Conservation (phyloP, 495 filamentous ascomycete species). For the Penicillium flavigenum region DNA sequence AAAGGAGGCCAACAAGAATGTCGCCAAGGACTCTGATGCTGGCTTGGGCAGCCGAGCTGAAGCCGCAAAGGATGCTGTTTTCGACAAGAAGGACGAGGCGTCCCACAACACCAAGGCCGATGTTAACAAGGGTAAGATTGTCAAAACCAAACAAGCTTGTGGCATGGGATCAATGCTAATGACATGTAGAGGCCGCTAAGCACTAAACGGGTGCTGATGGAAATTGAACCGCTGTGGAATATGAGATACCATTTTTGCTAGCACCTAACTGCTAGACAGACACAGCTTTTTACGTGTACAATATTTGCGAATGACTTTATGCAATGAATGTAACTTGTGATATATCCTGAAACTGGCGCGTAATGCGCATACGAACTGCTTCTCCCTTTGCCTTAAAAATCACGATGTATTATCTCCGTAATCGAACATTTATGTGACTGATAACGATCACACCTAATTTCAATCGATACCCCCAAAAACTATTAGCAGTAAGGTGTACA, state of each 20-base stretch:
- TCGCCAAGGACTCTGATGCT: slow-evolving; percentile 24
- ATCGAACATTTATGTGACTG: background rate
- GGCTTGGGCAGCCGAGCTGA: slow-evolving; percentile 19
- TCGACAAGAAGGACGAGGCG: slow-evolving; percentile 26
- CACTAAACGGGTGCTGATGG: background rate
- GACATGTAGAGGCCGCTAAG: slow-evolving; percentile 3
- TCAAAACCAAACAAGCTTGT: too few species aligned
- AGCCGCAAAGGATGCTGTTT: slow-evolving; percentile 22
- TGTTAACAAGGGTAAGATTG: slow-evolving; percentile 23
- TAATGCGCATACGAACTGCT: background rate
- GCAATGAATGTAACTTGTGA: background rate
- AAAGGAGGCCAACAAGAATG: slow-evolving; percentile 27
- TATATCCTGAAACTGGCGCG: background rate
- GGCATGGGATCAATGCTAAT: background rate
- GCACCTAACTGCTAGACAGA: too few species aligned
- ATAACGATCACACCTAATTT: background rate
- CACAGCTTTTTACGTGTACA: background rate
- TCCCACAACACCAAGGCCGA: slow-evolving; percentile 25
- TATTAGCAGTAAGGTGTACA: background rate
- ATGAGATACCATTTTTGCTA: background rate
- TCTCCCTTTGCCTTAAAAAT: background rate
- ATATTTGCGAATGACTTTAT: background rate
- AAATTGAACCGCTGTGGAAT: background rate
- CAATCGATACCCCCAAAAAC: background rate
- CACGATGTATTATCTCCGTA: background rate